Percentiles rank a stretch among this genome's conserved stretches.
Conservation (phyloP, 257 asterid genomes). For the Solanum medicagineum region DNA sequence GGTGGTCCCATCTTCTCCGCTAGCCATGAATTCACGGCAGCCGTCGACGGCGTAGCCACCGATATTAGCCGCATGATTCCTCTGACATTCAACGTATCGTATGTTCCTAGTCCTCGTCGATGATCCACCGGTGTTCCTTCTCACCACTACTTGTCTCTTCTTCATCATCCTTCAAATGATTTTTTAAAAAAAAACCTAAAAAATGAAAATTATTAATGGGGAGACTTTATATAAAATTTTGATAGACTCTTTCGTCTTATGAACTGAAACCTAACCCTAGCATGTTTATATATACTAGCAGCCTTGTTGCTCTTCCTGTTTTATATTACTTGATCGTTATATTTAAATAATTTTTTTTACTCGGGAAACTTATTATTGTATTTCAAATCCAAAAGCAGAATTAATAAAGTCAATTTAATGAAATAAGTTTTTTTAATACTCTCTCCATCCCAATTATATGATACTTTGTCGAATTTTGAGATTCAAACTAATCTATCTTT, state of each 20-base stretch:
- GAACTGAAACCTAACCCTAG: conserved; percentile 2
- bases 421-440: too few relatives aligned
- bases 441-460: too few relatives aligned
- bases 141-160: conserved; percentile 1
- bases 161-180: background rate
- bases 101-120: conserved; percentile 10
- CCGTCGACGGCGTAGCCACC: conserved; percentile 62
- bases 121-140: background rate
- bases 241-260: background rate
- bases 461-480: too few relatives aligned
- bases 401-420: too few relatives aligned
- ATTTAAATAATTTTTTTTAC: too few relatives aligned
- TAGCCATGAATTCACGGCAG: conserved; percentile 62
- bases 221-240: background rate
- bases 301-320: background rate
- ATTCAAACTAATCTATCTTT: too few relatives aligned
- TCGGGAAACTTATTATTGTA: too few relatives aligned
- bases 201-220: background rate
- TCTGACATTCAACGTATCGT: conserved; percentile 48
- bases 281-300: background rate
- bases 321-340: too few relatives aligned
- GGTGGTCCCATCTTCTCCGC: conserved; percentile 36
- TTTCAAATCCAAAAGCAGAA: background rate
- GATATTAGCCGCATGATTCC: conserved; percentile 48
- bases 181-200: background rate